Percentiles rank a stretch among this genome's conserved stretches.
Evolutionary conservation across 1,284 basidiomycete genomes (phyloP).

Genomic region (Coniferiporia weirii): DNA sequence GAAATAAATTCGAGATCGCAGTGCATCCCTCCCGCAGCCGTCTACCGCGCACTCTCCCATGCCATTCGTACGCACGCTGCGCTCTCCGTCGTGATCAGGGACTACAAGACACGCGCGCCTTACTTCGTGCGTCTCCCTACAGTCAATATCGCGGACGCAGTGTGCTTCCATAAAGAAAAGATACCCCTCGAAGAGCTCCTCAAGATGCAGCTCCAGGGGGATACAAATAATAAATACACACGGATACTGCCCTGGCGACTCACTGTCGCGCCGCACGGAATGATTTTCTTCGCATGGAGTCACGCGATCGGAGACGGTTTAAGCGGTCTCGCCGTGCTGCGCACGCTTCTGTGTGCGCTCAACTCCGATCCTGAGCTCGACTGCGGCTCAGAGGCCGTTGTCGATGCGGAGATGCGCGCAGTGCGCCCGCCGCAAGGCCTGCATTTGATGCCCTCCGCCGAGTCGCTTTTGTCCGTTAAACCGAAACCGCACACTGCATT

Average conservation of each 20-base stretch:
- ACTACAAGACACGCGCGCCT: conserved; percentile 9
- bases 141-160: conserved; percentile 30
- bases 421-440: conserved; percentile 15
- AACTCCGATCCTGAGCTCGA: conserved; percentile 13
- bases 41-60: conserved; percentile 32
- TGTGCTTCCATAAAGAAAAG: conserved; percentile 28
- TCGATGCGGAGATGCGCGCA: neutral
- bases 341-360: conserved; percentile 30
- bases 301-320: conserved; percentile 38
- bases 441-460: conserved; percentile 28
- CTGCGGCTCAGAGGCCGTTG: neutral
- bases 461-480: conserved; percentile 28
- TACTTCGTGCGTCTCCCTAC: conserved; percentile 27
- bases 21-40: conserved; percentile 16
- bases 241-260: too few species aligned
- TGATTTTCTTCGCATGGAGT: conserved; percentile 34
- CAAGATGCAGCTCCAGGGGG: too few species aligned
- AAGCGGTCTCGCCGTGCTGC: conserved; percentile 37
- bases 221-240: too few species aligned
- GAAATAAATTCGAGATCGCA: too few species aligned
- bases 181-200: too few species aligned
- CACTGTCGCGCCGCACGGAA: too few species aligned
- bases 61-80: conserved; percentile 27
- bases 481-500: conserved; percentile 31
- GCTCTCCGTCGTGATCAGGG: conserved; percentile 26